A percentile compares a stretch with the other conserved stretches of the same genome.
phyloP scores from a whole-genome alignment of 2,329 filamentous ascomycete species.

The Eurotiales sp. region DNA sequence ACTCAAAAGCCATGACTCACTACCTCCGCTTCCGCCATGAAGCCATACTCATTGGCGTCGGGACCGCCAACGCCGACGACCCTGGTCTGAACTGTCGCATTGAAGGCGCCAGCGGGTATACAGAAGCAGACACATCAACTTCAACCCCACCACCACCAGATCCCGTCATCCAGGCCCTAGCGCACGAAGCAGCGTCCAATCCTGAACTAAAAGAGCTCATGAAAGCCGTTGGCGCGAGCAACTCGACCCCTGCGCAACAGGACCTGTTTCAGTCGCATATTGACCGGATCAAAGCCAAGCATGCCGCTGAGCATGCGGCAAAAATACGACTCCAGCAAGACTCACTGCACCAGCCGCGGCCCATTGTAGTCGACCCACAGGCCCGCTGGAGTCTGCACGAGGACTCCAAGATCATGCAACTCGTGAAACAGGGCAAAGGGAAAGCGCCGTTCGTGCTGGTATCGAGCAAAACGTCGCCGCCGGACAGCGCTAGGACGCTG shows the following conservation, averaged over 20 bases:
- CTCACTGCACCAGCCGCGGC: conserved; percentile 63
- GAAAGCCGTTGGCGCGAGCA: not conserved
- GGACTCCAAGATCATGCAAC: conserved; percentile 61
- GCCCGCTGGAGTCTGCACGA: conserved; percentile 63
- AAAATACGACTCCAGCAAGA: not conserved
- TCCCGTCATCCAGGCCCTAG: not conserved
- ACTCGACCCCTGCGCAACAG: not conserved
- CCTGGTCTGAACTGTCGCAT: conserved; percentile 81
- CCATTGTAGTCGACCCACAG: conserved; percentile 73
- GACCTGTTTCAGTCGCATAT: not conserved
- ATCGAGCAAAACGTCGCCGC: conserved; percentile 14
- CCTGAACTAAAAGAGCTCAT: conserved; percentile 7
- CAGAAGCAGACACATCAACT: too few relatives aligned
- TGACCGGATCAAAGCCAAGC: not conserved
- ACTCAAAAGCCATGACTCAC: conserved; percentile 90
- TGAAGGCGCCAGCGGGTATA: conserved; percentile 53
- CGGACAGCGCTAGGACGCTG: conserved; percentile 20
- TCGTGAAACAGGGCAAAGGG: conserved; percentile 61
- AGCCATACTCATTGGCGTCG: conserved; percentile 79
- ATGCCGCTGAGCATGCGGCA: not conserved
- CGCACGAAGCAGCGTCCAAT: not conserved
- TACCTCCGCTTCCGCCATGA: conserved; percentile 77
- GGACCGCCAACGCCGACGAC: conserved; percentile 79
- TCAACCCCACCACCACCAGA: too few relatives aligned
- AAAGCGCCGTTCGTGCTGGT: conserved; percentile 68